Percentiles rank a stretch among this genome's conserved stretches.
Evolutionary conservation across 2,329 filamentous ascomycete genomes (phyloP).

Genomic region (Microsporum audouinii): DNA sequence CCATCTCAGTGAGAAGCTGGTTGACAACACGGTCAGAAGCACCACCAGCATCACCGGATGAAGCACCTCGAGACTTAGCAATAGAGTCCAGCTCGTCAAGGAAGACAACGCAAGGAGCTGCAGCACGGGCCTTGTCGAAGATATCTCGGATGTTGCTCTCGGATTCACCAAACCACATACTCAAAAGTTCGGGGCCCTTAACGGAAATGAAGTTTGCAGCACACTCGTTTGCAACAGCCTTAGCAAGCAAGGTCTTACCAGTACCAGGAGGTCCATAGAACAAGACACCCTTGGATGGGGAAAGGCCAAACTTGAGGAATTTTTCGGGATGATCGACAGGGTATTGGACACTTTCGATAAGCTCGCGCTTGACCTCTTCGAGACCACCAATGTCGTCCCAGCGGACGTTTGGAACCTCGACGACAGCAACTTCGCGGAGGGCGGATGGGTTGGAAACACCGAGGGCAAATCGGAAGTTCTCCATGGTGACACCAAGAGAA

Average conservation of each 20-base stretch:
- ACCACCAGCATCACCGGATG: constrained; percentile 88
- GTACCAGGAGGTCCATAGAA: constrained; percentile 99
- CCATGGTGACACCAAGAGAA: constrained; percentile 96
- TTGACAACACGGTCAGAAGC: constrained; percentile 99
- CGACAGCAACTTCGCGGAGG: constrained; percentile 94
- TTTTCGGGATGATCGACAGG: constrained; percentile 98
- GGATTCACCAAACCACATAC: constrained; percentile 99
- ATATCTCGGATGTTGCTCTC: constrained; percentile 99
- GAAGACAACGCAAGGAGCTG: constrained; percentile 97
- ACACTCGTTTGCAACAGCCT: constrained; percentile 98
- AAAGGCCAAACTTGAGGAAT: constrained; percentile 99
- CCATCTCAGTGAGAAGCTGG: constrained; percentile 99
- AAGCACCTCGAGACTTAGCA: constrained; percentile 97
- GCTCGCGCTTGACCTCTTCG: constrained; percentile 96
- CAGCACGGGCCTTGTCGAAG: constrained; percentile 97
- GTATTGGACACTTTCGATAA: constrained; percentile 98
- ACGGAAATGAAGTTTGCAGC: constrained; percentile 99
- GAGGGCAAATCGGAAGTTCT: constrained; percentile 98
- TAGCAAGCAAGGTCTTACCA: constrained; percentile 99
- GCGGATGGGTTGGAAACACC: constrained; percentile 98
- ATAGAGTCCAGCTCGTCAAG: constrained; percentile 97
- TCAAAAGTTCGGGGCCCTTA: constrained; percentile 94
- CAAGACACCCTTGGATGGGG: constrained; percentile 91
- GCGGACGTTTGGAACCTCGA: constrained; percentile 97
- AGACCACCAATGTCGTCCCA: constrained; percentile 99